Conservation (phyloP, 345 rosid genomes). For the Eucalyptus shirleyi region DNA sequence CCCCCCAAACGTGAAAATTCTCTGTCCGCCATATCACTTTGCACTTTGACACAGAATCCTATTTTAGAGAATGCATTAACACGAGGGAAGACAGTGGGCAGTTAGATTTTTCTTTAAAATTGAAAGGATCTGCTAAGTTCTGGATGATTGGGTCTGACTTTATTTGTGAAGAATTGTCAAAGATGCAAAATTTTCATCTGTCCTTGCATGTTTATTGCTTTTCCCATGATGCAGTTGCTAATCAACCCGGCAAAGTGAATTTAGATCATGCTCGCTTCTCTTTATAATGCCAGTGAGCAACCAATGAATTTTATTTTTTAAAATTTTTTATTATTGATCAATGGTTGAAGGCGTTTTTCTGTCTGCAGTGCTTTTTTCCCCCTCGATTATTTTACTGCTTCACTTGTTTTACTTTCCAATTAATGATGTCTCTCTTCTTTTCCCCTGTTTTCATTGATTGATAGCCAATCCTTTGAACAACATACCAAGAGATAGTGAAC, state of each 20-base stretch:
- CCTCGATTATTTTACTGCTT: background rate
- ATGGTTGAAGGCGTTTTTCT: background rate
- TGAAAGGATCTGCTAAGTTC: background rate
- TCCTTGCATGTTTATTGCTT: background rate
- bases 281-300: background rate
- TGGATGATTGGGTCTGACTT: background rate
- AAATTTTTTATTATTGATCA: background rate
- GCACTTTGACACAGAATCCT: background rate
- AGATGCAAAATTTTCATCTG: background rate
- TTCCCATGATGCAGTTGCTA: background rate
- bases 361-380: background rate
- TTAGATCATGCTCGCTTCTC: background rate
- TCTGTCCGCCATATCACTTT: background rate
- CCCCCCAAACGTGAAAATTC: background rate
- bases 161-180: background rate
- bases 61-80: background rate
- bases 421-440: background rate
- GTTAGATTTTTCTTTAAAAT: background rate
- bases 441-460: background rate
- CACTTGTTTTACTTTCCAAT: background rate
- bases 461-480: conserved; percentile 59
- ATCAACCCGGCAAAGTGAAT: background rate
- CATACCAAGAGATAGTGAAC: conserved; percentile 76
- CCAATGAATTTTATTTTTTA: background rate
- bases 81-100: background rate